A percentile compares a stretch with the other conserved stretches of the same genome.
Evolutionary conservation across 306 rosid genomes (phyloP).

Genomic region (Cucurbita argyrosperma): DNA sequence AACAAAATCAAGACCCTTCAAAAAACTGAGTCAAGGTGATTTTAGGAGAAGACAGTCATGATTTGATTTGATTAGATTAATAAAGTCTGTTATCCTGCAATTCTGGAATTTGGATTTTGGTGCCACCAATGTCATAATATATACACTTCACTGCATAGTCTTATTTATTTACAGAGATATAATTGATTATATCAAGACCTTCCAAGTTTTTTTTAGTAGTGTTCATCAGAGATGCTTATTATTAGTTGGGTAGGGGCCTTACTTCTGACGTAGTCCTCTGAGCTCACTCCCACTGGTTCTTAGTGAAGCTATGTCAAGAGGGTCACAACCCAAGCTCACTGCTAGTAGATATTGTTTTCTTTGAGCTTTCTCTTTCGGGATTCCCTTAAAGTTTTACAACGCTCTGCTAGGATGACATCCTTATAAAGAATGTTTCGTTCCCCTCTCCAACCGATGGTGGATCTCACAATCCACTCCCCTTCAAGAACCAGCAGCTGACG

Average conservation of each 20-base stretch:
- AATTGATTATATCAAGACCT: background rate
- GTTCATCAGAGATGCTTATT: background rate
- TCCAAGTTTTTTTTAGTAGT: background rate
- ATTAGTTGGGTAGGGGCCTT: background rate
- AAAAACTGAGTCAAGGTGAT: slow-evolving; percentile 26
- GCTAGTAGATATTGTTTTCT: too few species aligned
- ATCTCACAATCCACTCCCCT: too few species aligned
- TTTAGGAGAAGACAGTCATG: background rate
- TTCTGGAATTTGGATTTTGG: background rate
- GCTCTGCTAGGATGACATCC: too few species aligned
- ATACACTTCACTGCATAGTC: background rate
- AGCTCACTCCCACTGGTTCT: too few species aligned
- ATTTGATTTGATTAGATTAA: slow-evolving; percentile 3
- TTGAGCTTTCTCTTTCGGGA: too few species aligned
- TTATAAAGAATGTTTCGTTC: too few species aligned
- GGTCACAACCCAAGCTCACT: too few species aligned
- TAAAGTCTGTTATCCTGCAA: background rate
- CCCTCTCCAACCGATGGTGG: too few species aligned
- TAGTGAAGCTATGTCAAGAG: too few species aligned
- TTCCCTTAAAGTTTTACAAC: too few species aligned
- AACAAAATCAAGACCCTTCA: slow-evolving; percentile 11
- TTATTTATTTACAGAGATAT: background rate
- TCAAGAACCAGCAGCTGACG: too few species aligned
- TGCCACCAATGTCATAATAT: background rate
- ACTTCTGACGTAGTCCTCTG: too few species aligned